These are phyloP conservation scores for Phylloporus rhodoxanthus DNA, from an alignment of 768 basidiomycete genomes.

Conservation along the genomic window DNA sequence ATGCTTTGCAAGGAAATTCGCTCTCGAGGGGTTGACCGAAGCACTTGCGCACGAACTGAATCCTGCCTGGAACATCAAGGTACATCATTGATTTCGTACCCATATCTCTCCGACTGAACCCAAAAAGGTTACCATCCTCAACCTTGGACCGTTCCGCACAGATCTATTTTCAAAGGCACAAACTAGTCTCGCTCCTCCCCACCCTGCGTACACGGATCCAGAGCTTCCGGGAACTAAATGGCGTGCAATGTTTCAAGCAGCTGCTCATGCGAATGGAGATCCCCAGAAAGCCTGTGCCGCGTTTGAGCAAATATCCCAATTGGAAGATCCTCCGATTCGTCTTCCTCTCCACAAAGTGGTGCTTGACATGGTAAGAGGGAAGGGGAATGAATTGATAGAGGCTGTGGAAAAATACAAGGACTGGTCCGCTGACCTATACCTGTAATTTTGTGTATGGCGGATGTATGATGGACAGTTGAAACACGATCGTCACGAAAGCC, in stretches of 20 bases:
- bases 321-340: constrained; percentile 21
- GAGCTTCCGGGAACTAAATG: constrained; percentile 7
- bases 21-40: constrained; percentile 27
- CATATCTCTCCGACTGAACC: neutral
- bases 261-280: constrained; percentile 4
- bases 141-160: constrained; percentile 15
- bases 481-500: too few relatives aligned
- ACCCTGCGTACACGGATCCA: constrained; percentile 16
- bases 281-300: constrained; percentile 17
- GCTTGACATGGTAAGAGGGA: constrained; percentile 1
- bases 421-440: constrained; percentile 23
- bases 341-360: constrained; percentile 13
- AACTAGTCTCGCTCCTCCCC: neutral
- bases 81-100: neutral
- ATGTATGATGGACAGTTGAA: too few relatives aligned
- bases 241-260: neutral
- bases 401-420: constrained; percentile 14
- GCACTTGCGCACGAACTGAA: constrained; percentile 20
- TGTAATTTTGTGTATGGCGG: neutral
- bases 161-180: neutral
- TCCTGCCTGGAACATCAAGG: constrained; percentile 23
- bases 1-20: constrained; percentile 11
- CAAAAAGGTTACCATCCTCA: constrained; percentile 3
- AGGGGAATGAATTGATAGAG: constrained; percentile 13
- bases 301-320: constrained; percentile 14